Evolutionary conservation across 352 stramenopile genomes (phyloP).

Genomic region (Globisporangium alternatum): DNA sequence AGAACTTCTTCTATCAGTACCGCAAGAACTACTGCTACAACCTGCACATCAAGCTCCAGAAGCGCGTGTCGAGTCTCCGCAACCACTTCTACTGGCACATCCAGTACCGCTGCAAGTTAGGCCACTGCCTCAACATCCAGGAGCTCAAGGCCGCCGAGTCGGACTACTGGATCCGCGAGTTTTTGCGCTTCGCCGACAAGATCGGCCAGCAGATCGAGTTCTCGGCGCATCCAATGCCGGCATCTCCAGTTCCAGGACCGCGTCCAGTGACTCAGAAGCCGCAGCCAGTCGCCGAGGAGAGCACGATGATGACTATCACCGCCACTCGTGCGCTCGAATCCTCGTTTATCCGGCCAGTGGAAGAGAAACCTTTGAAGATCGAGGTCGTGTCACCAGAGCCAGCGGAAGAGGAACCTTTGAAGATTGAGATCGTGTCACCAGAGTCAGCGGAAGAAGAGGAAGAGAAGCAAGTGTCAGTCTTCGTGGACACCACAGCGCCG

Average conservation of each 20-base stretch:
- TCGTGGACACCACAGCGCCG: slow-evolving; percentile 18
- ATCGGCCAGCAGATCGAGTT: slow-evolving; percentile 61
- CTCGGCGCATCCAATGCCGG: slow-evolving; percentile 12
- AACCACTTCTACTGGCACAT: slow-evolving; percentile 87
- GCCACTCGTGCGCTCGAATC: neutral
- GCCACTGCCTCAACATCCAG: slow-evolving; percentile 55
- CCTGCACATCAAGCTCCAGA: slow-evolving; percentile 74
- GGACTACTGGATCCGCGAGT: slow-evolving; percentile 71
- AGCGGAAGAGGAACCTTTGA: neutral
- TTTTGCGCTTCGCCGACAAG: slow-evolving; percentile 60
- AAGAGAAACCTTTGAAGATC: neutral
- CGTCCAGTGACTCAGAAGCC: slow-evolving; percentile 1
- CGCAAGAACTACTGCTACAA: slow-evolving; percentile 73
- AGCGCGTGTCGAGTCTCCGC: slow-evolving; percentile 70
- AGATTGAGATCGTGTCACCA: slow-evolving; percentile 1
- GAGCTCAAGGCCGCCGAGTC: slow-evolving; percentile 61
- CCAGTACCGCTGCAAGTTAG: slow-evolving; percentile 68
- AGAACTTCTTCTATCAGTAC: slow-evolving; percentile 69
- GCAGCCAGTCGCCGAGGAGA: neutral
- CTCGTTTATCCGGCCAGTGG: neutral
- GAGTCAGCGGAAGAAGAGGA: slow-evolving; percentile 4
- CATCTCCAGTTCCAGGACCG: slow-evolving; percentile 19
- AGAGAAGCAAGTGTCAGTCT: neutral
- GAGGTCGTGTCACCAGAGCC: neutral
- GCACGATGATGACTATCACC: neutral